Conservation (phyloP, 345 rosid species). For the Lenwebbia sp. region DNA sequence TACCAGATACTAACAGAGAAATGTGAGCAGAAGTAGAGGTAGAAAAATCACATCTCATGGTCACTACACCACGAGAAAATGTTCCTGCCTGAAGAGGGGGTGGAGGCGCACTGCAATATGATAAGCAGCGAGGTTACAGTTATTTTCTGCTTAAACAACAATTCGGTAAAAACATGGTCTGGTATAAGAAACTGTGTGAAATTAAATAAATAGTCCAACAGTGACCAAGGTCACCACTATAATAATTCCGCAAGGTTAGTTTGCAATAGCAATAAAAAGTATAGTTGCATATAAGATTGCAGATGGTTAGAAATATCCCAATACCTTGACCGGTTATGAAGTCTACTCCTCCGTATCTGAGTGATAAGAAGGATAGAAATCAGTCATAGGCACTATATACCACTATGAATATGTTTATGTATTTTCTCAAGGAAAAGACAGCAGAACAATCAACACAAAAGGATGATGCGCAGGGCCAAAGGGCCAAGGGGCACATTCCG, state of each 20-base stretch:
- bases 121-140: background rate
- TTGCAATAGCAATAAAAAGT: background rate
- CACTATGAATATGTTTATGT: background rate
- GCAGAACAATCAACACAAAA: background rate
- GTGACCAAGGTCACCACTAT: background rate
- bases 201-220: background rate
- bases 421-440: background rate
- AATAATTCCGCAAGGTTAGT: background rate
- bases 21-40: constrained; percentile 86
- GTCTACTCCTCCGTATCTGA: constrained; percentile 96
- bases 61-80: constrained; percentile 95
- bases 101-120: constrained; percentile 80
- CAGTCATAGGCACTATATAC: background rate
- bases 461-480: background rate
- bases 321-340: constrained; percentile 92
- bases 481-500: background rate
- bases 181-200: background rate
- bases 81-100: constrained; percentile 99
- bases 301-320: background rate
- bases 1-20: constrained; percentile 93
- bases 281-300: background rate
- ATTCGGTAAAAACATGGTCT: background rate
- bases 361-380: constrained; percentile 1
- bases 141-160: background rate
- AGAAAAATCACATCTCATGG: constrained; percentile 96